These are phyloP conservation scores for Inonotus obliquus DNA, from an alignment of 1,284 basidiomycete species.

Conservation along the genomic window DNA sequence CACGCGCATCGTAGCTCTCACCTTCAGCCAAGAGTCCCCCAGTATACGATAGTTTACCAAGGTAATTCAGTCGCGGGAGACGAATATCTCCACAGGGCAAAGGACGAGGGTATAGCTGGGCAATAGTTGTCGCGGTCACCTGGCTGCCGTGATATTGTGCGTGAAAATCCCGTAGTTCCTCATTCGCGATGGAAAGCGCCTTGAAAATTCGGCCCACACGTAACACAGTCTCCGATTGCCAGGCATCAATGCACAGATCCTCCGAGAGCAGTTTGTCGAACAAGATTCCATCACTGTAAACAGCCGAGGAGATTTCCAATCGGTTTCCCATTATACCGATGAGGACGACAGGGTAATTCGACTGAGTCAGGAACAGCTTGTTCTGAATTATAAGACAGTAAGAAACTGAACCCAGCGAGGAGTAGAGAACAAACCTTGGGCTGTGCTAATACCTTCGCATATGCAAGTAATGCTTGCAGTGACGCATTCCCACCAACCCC, in stretches of 20 bases:
- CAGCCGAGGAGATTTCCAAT: background rate
- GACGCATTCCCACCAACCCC: too few relatives aligned
- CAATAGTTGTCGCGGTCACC: background rate
- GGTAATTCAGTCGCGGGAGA: too few relatives aligned
- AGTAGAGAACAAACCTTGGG: background rate
- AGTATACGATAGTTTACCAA: background rate
- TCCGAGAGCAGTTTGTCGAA: background rate
- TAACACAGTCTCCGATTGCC: background rate
- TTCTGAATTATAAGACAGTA: background rate
- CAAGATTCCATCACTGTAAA: too few relatives aligned
- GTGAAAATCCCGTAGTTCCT: background rate
- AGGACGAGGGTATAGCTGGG: background rate
- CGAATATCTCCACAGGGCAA: background rate
- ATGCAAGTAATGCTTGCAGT: too few relatives aligned
- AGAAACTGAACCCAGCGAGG: background rate
- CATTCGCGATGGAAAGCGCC: background rate
- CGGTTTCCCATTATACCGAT: background rate
- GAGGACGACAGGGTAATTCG: background rate
- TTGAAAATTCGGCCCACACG: too few relatives aligned
- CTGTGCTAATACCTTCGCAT: background rate
- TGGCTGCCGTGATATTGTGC: background rate
- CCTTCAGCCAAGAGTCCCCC: background rate
- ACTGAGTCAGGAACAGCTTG: background rate
- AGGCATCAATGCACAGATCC: background rate
- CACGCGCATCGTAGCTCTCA: background rate